These are phyloP conservation scores for Spinellus fusiger DNA, from an alignment of 192 early-diverging fungal species.

Conservation along the genomic window DNA sequence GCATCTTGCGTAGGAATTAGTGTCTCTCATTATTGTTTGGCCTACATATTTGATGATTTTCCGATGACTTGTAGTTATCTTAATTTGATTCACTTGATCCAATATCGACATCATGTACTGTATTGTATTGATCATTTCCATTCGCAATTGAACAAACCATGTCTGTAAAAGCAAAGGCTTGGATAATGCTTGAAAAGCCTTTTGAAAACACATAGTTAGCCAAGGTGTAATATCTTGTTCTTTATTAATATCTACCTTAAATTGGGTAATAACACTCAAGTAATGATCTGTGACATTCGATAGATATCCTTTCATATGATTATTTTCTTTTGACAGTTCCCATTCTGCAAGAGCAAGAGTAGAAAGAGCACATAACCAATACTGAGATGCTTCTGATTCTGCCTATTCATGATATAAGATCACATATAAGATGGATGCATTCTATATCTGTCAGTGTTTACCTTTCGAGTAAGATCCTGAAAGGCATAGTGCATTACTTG, in stretches of 20 bases:
- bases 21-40: neutral
- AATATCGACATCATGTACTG: constrained; percentile 6
- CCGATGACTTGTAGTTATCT: neutral
- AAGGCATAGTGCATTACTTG: constrained; percentile 16
- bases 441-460: neutral
- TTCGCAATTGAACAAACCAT: constrained; percentile 22
- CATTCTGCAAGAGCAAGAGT: constrained; percentile 12
- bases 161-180: constrained; percentile 1
- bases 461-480: constrained; percentile 7
- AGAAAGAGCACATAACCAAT: constrained; percentile 14
- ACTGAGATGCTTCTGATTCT: constrained; percentile 8
- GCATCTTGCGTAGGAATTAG: neutral
- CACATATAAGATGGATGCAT: neutral
- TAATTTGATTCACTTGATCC: neutral
- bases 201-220: too few species aligned
- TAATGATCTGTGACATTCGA: constrained; percentile 1
- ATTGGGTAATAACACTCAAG: constrained; percentile 5
- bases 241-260: too few species aligned
- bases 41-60: neutral
- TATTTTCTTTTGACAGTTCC: neutral
- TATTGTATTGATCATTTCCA: constrained; percentile 16
- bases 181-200: constrained; percentile 14
- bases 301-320: neutral
- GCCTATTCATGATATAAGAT: neutral
- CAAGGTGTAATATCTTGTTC: too few species aligned